Conservation (phyloP, 345 rosid genomes). For the Populus tremula region DNA sequence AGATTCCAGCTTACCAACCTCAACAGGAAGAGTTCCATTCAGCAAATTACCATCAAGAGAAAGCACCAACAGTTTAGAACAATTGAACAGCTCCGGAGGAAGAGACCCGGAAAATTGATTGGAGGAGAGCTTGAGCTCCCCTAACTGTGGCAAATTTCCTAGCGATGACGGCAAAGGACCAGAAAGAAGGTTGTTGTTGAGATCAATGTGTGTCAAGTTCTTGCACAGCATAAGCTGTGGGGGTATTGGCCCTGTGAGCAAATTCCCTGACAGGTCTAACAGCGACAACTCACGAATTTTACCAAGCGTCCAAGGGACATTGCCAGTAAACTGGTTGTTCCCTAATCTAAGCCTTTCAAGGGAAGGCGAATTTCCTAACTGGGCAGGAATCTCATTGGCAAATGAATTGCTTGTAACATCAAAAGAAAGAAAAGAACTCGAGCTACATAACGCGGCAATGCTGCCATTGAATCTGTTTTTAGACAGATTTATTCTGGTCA, state of each 20-base stretch:
- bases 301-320: slow-evolving; percentile 77
- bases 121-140: slow-evolving; percentile 78
- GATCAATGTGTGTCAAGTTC: slow-evolving; percentile 75
- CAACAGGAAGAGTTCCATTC: slow-evolving; percentile 57
- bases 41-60: slow-evolving; percentile 63
- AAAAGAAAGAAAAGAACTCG: slow-evolving; percentile 65
- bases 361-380: slow-evolving; percentile 66
- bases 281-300: slow-evolving; percentile 58
- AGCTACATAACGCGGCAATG: slow-evolving; percentile 59
- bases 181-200: slow-evolving; percentile 71
- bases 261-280: slow-evolving; percentile 71
- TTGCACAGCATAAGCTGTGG: slow-evolving; percentile 63
- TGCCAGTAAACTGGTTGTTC: slow-evolving; percentile 64
- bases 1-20: slow-evolving; percentile 55
- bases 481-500: slow-evolving; percentile 84
- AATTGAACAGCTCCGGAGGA: slow-evolving; percentile 63
- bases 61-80: slow-evolving; percentile 65
- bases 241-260: slow-evolving; percentile 67
- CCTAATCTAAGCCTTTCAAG: slow-evolving; percentile 88
- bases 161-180: slow-evolving; percentile 76
- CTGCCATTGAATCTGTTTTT: slow-evolving; percentile 70
- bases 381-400: slow-evolving; percentile 59
- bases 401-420: slow-evolving; percentile 76
- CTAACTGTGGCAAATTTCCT: slow-evolving; percentile 57
- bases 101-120: slow-evolving; percentile 63